Evolutionary conservation across 495 filamentous ascomycete species (phyloP), one percentile per base, ranked within the genome.

Genomic region (Lentithecium fluviatile): DNA sequence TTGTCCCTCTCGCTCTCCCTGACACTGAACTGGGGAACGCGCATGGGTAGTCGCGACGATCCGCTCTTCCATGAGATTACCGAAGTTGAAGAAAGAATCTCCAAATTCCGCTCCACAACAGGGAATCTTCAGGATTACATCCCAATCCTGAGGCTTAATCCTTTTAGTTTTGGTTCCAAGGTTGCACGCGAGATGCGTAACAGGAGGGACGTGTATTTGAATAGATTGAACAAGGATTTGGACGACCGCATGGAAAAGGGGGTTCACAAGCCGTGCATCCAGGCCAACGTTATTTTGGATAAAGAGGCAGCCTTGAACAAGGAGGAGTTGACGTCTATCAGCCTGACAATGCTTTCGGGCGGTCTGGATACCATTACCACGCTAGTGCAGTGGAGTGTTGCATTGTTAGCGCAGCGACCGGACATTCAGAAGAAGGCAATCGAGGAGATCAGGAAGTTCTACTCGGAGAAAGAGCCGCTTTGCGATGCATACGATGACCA

Each of bases 41-140:
- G 83, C 1, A 76, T 87, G 42, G 76, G 76, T 0, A 81, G 77
- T 12, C 75, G 81, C 29, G 76, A 88, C n/a, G 79, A 83, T 47
- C 66, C 73, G 3, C 57, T 86, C 13, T 83, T 88, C 54, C 74
- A 81, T 20, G 83, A 88, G 66, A 87, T 88, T 62, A 83, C 81
- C 10, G 70, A 81, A 12, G 83, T 86, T 34, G 84, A 86, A 50
- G 82, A 83, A 52, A 78, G 78, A 47, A 80, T 86, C 42, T 81
- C 78, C 67, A 77, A 74, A 43, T 82, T 85, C 52, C 74, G 83
- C 25, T 82, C 78, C 36, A 86, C 83, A 12, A 83, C 83, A 0
- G 82, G 82, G 13, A 86, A 86, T 52, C 60, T 83, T 20, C 83
- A 86, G 65, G 84, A 88, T 54, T 86, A 86, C 60, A 80, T 88